A percentile compares a stretch with the other conserved stretches of the same genome.
phyloP scores from a whole-genome alignment of 2,329 filamentous ascomycete genomes.

The Fusarium hostae region DNA sequence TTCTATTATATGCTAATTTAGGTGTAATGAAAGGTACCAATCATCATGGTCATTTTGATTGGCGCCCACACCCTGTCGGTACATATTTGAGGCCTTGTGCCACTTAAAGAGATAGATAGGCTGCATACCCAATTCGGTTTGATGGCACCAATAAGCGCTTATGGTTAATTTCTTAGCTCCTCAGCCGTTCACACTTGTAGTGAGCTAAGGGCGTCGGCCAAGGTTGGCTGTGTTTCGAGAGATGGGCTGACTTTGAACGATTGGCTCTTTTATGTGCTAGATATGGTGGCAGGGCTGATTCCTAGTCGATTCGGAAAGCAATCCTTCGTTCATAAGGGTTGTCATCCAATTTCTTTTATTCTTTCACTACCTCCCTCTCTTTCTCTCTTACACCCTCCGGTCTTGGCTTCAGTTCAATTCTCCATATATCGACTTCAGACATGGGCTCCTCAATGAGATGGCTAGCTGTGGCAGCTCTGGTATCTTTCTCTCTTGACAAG shows the following conservation, averaged over 20 bases:
- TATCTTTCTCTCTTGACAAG: conserved; percentile 9
- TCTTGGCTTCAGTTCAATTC: background rate
- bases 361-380: background rate
- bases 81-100: too few species aligned
- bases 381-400: background rate
- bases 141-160: conserved; percentile 8
- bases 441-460: conserved; percentile 29
- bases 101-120: too few species aligned
- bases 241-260: background rate
- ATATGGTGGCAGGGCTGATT: conserved; percentile 15
- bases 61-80: too few species aligned
- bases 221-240: conserved; percentile 14
- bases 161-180: conserved; percentile 6
- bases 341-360: background rate
- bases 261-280: background rate
- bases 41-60: too few species aligned
- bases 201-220: background rate
- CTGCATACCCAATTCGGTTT: background rate
- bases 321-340: background rate
- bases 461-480: conserved; percentile 14
- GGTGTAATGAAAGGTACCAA: too few species aligned
- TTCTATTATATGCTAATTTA: too few species aligned
- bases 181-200: background rate
- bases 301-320: background rate
- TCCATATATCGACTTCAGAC: background rate